These are phyloP conservation scores for Colletotrichum costaricense DNA, from an alignment of 2,329 filamentous ascomycete genomes.

Conservation along the genomic window DNA sequence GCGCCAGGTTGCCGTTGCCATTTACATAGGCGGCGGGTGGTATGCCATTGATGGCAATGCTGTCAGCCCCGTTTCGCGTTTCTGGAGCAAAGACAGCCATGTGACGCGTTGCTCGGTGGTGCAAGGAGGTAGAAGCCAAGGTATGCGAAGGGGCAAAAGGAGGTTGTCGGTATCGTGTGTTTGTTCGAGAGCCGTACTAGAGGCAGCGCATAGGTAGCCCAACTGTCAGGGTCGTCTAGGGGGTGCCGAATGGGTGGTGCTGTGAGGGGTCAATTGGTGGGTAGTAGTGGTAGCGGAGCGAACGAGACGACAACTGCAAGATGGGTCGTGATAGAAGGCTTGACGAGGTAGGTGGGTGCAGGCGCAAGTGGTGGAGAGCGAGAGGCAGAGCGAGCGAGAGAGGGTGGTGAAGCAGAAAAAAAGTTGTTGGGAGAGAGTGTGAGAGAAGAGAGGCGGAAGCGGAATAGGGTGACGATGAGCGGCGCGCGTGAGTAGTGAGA, in stretches of 20 bases:
- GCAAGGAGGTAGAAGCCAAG: conserved; percentile 36
- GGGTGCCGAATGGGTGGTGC: neutral
- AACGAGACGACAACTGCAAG: conserved; percentile 8
- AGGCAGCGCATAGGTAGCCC: neutral
- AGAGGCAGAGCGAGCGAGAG: neutral
- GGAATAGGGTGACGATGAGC: conserved; percentile 26
- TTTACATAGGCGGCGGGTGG: conserved; percentile 45
- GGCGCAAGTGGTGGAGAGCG: conserved; percentile 4
- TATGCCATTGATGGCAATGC: conserved; percentile 39
- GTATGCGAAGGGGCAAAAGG: conserved; percentile 35
- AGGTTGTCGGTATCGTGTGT: neutral
- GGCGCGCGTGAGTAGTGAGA: conserved; percentile 16
- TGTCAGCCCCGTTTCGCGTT: conserved; percentile 45
- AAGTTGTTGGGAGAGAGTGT: conserved; percentile 12
- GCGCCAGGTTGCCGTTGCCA: conserved; percentile 46
- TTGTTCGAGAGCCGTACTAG: conserved; percentile 6
- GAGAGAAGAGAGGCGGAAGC: conserved; percentile 10
- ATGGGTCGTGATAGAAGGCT: conserved; percentile 8
- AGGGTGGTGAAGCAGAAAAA: conserved; percentile 11
- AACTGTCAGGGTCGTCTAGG: conserved; percentile 11
- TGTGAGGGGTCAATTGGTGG: conserved; percentile 32
- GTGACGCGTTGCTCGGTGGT: conserved; percentile 34
- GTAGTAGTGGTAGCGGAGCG: conserved; percentile 23
- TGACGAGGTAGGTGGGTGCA: neutral
- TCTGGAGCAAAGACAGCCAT: conserved; percentile 43